These are phyloP conservation scores for Perkinsus chesapeaki DNA, from an alignment of 169 alveolate genomes.

Conservation along the genomic window DNA sequence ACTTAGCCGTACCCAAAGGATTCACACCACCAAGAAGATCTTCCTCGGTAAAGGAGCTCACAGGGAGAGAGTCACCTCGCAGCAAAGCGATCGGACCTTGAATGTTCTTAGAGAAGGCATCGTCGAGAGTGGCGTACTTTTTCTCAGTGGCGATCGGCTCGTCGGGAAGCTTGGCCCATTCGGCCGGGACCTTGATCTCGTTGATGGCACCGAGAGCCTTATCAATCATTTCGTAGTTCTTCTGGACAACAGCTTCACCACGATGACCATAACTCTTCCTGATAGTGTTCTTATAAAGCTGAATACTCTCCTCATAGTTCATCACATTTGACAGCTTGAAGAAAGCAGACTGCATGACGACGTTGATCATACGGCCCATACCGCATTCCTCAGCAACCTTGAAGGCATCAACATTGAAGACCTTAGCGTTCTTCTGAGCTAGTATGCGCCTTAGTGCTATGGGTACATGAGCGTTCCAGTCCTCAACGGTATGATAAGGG, in stretches of 20 bases:
- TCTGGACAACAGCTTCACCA: constrained; percentile 32
- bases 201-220: constrained; percentile 14
- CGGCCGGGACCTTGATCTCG: constrained; percentile 21
- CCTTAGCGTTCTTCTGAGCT: constrained; percentile 29
- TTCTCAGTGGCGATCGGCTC: constrained; percentile 11
- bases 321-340: constrained; percentile 38
- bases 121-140: constrained; percentile 15
- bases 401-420: constrained; percentile 41
- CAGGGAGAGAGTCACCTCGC: constrained; percentile 43
- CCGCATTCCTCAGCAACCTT: constrained; percentile 38
- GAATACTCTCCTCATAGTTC: constrained; percentile 38
- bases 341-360: constrained; percentile 37
- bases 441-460: constrained; percentile 13
- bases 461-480: constrained; percentile 18
- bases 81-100: constrained; percentile 31
- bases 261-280: constrained; percentile 37
- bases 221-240: constrained; percentile 34
- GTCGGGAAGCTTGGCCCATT: constrained; percentile 13
- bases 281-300: constrained; percentile 38
- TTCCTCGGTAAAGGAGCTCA: constrained; percentile 36
- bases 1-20: constrained; percentile 45
- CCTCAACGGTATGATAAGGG: constrained; percentile 36
- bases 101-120: constrained; percentile 13
- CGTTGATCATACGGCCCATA: constrained; percentile 44
- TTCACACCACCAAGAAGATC: constrained; percentile 25